Base-by-base conservation (phyloP, 176 grass and related monocot species). In the Pontederia crassipes region DNA sequence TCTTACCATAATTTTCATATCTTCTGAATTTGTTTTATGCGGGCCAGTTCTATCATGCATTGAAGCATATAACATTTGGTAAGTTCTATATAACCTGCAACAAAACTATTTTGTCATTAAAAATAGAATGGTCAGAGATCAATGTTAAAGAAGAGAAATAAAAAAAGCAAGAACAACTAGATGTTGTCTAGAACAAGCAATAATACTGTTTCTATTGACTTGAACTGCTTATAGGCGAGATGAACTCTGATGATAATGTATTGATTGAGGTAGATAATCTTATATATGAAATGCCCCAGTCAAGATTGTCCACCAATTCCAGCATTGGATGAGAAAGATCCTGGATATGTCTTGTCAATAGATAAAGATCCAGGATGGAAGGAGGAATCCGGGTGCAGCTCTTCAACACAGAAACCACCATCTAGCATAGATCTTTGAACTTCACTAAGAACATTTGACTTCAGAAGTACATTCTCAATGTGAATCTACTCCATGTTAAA, bases 21-120 rank as follows among this genome's bases (percentile, higher is more conserved):
- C 93, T 81, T 89, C 82, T 88, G 71, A 92, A 98, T 61, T 98
- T 88, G 93, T 98, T 85, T 88, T 98, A 73, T 92, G 93, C 54
- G 93, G 82, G 55, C 88, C 88, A 72, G 66, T 92, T 71, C 68
- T 92, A 29, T 86, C 85, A 66, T 98, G 93, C 93, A 98, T 92
- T n/a, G 84, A 98, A 45, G 64, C 68, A 81, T 92, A 92, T 40
- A 98, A 61, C 53, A 85, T 92, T 78, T 98, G 60, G 66, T 92
- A 98, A 63, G 85, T 84, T 57, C 86, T 92, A 78, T 83, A 98
- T 68, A 98, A 74, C 64, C 94, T 98, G 84, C 67, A 79, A 7
- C 9, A 65, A 18, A 48, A 46, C 26, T 66, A 52, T 71, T 57
- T 59, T 14, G 65, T 56, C 65, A 47, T 49, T 65, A 45, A 73